Percentiles rank a stretch among this genome's conserved stretches.
Evolutionary conservation across 306 rosid species (phyloP).

Genomic region (Trichosanthes cucumerina): DNA sequence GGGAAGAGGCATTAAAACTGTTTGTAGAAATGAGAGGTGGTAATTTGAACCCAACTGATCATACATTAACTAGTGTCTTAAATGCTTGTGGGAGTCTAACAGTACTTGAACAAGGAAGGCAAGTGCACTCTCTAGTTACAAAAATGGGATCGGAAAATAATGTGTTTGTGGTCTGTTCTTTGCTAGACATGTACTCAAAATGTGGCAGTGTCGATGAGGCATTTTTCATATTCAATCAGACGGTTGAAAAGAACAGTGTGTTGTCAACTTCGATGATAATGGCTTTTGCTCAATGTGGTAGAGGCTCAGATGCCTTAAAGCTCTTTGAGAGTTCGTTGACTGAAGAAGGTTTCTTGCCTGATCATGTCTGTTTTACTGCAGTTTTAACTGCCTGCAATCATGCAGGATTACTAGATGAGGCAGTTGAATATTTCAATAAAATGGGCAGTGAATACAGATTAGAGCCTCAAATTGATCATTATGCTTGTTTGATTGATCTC

Average conservation of each 20-base stretch:
- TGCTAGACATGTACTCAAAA: conserved; percentile 64
- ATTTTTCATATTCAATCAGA: conserved; percentile 29
- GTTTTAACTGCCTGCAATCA: conserved; percentile 56
- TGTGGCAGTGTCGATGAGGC: conserved; percentile 47
- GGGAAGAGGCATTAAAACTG: conserved; percentile 37
- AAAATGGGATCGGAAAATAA: conserved; percentile 51
- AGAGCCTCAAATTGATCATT: conserved; percentile 43
- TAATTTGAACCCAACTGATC: conserved; percentile 35
- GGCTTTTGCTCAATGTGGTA: conserved; percentile 57
- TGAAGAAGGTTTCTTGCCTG: conserved; percentile 33
- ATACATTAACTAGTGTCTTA: conserved; percentile 37
- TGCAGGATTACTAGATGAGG: conserved; percentile 47
- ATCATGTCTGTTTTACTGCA: conserved; percentile 43
- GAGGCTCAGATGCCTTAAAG: conserved; percentile 44
- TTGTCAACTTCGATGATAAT: conserved; percentile 51
- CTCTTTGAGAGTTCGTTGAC: conserved; percentile 39
- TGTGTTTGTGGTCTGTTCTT: conserved; percentile 46
- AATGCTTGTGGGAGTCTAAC: conserved; percentile 54
- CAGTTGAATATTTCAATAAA: conserved; percentile 37
- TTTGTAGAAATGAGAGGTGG: conserved; percentile 43
- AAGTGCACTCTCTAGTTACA: conserved; percentile 41
- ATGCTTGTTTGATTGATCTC: conserved; percentile 63
- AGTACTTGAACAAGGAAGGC: conserved; percentile 39
- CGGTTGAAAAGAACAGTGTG: conserved; percentile 32
- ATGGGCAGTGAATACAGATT: conserved; percentile 30